phyloP scores from a whole-genome alignment of 352 stramenopile genomes.

The Globisporangium ultimum region DNA sequence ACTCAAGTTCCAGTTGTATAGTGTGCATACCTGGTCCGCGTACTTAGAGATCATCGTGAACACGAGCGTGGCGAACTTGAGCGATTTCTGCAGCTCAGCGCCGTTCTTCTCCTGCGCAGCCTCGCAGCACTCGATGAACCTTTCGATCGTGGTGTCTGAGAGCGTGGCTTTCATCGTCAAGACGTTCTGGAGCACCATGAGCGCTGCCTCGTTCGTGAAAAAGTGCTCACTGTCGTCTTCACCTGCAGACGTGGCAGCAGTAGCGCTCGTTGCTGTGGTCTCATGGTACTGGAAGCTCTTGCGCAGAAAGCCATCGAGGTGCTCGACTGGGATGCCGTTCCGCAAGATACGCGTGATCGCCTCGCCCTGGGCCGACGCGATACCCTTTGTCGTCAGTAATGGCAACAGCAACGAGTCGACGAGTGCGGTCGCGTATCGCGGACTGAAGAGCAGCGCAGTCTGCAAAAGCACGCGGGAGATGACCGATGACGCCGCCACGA shows the following conservation, averaged over 20 bases:
- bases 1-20: neutral
- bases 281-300: slow-evolving; percentile 18
- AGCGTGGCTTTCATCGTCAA: slow-evolving; percentile 57
- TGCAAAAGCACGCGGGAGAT: slow-evolving; percentile 76
- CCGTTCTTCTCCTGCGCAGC: slow-evolving; percentile 30
- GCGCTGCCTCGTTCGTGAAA: slow-evolving; percentile 56
- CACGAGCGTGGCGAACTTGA: slow-evolving; percentile 63
- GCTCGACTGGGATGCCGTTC: slow-evolving; percentile 38
- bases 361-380: slow-evolving; percentile 58
- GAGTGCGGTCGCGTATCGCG: slow-evolving; percentile 39
- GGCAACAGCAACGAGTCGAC: slow-evolving; percentile 55
- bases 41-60: slow-evolving; percentile 70
- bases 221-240: slow-evolving; percentile 18
- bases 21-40: slow-evolving; percentile 24
- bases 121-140: slow-evolving; percentile 43
- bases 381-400: slow-evolving; percentile 28
- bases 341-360: slow-evolving; percentile 65
- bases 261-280: slow-evolving; percentile 10
- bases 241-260: neutral
- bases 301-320: slow-evolving; percentile 45
- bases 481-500: slow-evolving; percentile 47
- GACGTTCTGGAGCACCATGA: slow-evolving; percentile 75
- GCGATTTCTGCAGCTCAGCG: slow-evolving; percentile 30
- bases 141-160: slow-evolving; percentile 39
- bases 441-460: slow-evolving; percentile 45